These are phyloP conservation scores for Entophlyctis luteolus DNA, from an alignment of 192 early-diverging fungal species.

Conservation along the genomic window DNA sequence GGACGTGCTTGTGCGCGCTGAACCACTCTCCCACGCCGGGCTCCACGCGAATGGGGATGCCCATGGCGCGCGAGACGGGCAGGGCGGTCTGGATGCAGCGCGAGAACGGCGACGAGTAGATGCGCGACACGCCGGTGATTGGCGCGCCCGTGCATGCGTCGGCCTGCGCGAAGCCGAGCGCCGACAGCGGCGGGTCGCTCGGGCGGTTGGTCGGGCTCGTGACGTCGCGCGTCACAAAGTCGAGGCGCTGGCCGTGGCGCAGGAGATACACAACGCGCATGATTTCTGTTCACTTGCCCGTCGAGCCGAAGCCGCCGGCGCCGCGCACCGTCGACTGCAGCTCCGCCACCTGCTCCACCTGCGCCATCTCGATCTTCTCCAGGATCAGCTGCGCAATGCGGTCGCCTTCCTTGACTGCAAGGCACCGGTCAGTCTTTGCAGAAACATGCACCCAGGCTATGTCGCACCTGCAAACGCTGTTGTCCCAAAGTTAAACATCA, in stretches of 20 bases:
- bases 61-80: not conserved
- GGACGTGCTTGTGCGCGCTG: not conserved
- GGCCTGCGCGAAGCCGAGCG: not conserved
- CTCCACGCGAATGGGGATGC: slow-evolving; percentile 21
- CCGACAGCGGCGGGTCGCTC: slow-evolving; percentile 10
- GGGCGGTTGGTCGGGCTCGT: too few species aligned
- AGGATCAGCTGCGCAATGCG: slow-evolving; percentile 94
- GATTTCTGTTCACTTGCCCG: too few species aligned
- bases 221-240: not conserved
- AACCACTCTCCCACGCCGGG: slow-evolving; percentile 37
- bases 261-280: not conserved
- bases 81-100: slow-evolving; percentile 35
- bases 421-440: not conserved
- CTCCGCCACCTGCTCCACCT: slow-evolving; percentile 71
- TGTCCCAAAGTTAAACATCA: slow-evolving; percentile 86
- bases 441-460: not conserved
- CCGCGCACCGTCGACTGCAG: slow-evolving; percentile 46
- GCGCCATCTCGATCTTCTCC: slow-evolving; percentile 77
- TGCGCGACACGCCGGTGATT: not conserved
- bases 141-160: too few species aligned
- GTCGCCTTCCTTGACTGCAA: slow-evolving; percentile 76
- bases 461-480: slow-evolving; percentile 51
- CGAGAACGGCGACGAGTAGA: slow-evolving; percentile 31
- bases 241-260: not conserved
- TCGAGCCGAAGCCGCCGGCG: slow-evolving; percentile 54